Evolutionary conservation across 305 asterid species (phyloP).

Genomic region (Fraxinus floribunda): DNA sequence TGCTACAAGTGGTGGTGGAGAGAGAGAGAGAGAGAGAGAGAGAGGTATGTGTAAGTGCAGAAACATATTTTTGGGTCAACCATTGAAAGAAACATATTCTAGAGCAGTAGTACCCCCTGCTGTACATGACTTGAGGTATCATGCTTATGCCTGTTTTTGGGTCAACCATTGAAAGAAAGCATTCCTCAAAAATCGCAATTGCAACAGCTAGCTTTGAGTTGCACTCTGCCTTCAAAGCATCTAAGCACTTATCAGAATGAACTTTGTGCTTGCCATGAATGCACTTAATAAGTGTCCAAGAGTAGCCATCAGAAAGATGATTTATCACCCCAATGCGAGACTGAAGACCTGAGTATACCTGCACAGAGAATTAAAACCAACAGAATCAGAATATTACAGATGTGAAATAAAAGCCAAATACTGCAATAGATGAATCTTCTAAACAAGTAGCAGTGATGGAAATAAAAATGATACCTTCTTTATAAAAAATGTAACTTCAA

Average conservation of each 20-base stretch:
- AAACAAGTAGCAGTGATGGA: slow-evolving; percentile 17
- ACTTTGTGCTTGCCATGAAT: slow-evolving; percentile 69
- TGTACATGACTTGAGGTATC: slow-evolving; percentile 92
- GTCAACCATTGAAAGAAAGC: slow-evolving; percentile 95
- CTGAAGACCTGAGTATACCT: slow-evolving; percentile 75
- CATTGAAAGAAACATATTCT: too few species aligned
- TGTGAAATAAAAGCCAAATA: slow-evolving; percentile 9
- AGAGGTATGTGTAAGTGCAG: neutral
- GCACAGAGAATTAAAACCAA: slow-evolving; percentile 26
- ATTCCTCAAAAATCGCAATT: slow-evolving; percentile 85
- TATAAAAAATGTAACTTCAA: neutral
- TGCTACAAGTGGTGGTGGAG: neutral
- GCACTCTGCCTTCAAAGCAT: slow-evolving; percentile 85
- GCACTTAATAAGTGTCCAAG: slow-evolving; percentile 85
- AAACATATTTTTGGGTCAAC: too few species aligned
- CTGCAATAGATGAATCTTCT: slow-evolving; percentile 14
- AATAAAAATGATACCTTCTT: slow-evolving; percentile 8
- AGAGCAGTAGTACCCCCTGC: slow-evolving; percentile 74
- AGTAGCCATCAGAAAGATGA: slow-evolving; percentile 60
- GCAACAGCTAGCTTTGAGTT: slow-evolving; percentile 91
- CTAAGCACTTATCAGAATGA: slow-evolving; percentile 52
- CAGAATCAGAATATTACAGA: neutral
- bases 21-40: too few species aligned
- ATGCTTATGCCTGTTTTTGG: slow-evolving; percentile 85
- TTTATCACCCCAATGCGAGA: slow-evolving; percentile 66